Evolutionary conservation across 805 yeast genomes (phyloP), one percentile per base, ranked within the genome.

Genomic region (Tetrapisispora pingtungensis): DNA sequence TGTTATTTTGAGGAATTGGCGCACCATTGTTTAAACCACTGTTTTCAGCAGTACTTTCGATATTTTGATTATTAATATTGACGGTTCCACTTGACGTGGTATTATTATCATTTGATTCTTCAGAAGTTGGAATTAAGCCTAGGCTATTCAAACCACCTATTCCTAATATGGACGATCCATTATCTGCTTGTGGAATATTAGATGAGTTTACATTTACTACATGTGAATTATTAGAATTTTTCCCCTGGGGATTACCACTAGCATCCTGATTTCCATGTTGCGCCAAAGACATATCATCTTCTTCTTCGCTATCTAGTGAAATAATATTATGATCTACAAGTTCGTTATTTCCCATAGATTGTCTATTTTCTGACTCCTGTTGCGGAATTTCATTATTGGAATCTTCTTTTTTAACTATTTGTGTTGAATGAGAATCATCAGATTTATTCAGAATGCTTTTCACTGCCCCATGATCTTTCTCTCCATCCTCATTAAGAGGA

Each of bases 281-380:
- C 13, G 43, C 39, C 10, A 41, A 20, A 14, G 40, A 28, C 10
- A 15, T 22, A 30, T 41, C 44, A 22, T 39, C 42, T 10, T 34
- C 33, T 15, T 45, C 43, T 10, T 71, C 78, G 47, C 78, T 74
- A 48, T 75, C 80, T 30, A 77, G 58, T 0, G 73, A 68, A 4
- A 77, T 74, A 1, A 75, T 59, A 36, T 72, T 71, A 3, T 73
- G 69, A 27, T 58, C 62, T 28, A 20, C 2, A 14, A 26, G 22
- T 8, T 13, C 4, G 3, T 40, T 35, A 5, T 19, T 5, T 10
- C 14, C 15, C 7, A n/a, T 14, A 7, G 27, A 7, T 4, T 10
- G 7, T 6, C 3, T 22, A 14, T 10, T 14, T 3, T 13, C 14
- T 32, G n/a, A 8, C 10, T 32, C 33, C 13, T 18, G 20, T 20